Base-by-base conservation (phyloP, 2,329 filamentous ascomycete species). In the Colletotrichum agaves region DNA sequence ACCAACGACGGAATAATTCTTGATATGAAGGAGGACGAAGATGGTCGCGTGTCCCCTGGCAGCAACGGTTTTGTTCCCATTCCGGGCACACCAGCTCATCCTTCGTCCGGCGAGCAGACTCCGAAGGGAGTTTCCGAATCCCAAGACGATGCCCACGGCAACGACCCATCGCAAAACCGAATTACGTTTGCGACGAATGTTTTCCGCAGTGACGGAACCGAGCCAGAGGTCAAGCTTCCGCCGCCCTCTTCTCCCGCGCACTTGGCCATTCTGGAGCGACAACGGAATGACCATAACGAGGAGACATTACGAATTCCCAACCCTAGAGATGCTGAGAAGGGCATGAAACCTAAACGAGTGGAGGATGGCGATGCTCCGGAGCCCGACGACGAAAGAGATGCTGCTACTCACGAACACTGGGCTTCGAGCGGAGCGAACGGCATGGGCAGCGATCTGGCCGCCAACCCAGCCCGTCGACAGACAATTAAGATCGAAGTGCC, bases 221-320 rank as follows among this genome's bases (percentile, higher is more conserved):
- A 83, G 49, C 80, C 88, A 12, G 82, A 83, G 11, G 76, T 79
- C n/a, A 81, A 84, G 60, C 71, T 83, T 21, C 80, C 80, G 57
- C 81, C 90, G 10, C 87, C 87, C 0, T 77, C 87, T 53, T 83
- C 85, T 37, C 85, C 91, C 49, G 91, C 93, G 61, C 93, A 97
- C 74, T 97, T 98, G 74, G 92, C 92, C 5, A 96, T 98, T 73
- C 78, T 98, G 13, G 89, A 97, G 77, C 90, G 91, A 35, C 95
- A 98, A 77, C 88, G 94, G 41, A 91, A 93, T 63, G 84, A 84
- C 2, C 88, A 89, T 69, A 90, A 89, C 69, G 90, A 89, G 60
- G 89, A 90, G 37, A 89, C 94, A 0, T 81, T 98, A 47, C 91
- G 93, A 44, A 98, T 99, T 73, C 96, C 96, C 0, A 94, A 94